Evolutionary conservation across 192 early-diverging fungal species (phyloP).

Genomic region (Backusella tarrabulga): DNA sequence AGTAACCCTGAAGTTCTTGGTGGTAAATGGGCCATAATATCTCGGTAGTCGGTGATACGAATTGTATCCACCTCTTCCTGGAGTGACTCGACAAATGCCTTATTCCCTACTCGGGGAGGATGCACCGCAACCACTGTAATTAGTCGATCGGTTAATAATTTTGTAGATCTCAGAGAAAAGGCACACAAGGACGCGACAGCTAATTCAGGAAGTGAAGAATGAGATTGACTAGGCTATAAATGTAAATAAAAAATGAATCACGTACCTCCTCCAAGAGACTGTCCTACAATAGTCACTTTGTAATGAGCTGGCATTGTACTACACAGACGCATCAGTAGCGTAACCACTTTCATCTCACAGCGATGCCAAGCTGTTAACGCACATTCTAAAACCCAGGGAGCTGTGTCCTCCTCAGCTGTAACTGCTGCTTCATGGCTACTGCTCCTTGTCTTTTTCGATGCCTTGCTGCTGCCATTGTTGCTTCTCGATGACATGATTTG

Average conservation of each 20-base stretch:
- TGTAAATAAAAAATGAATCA: neutral
- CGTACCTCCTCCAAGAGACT: slow-evolving; percentile 22
- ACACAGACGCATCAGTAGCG: slow-evolving; percentile 27
- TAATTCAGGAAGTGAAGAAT: slow-evolving; percentile 1
- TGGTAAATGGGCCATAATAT: slow-evolving; percentile 29
- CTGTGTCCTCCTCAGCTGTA: neutral
- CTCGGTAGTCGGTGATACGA: slow-evolving; percentile 18
- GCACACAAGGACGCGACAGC: slow-evolving; percentile 31
- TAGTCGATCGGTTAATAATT: slow-evolving; percentile 16
- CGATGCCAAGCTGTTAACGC: slow-evolving; percentile 26
- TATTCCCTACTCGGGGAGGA: slow-evolving; percentile 24
- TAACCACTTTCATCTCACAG: slow-evolving; percentile 29
- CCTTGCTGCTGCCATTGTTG: neutral
- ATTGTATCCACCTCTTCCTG: slow-evolving; percentile 12
- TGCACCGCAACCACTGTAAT: slow-evolving; percentile 17
- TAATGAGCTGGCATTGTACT: slow-evolving; percentile 19
- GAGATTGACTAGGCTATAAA: neutral
- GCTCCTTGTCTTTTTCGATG: neutral
- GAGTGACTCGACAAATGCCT: slow-evolving; percentile 12
- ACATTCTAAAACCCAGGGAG: slow-evolving; percentile 22
- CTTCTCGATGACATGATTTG: neutral
- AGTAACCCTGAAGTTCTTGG: slow-evolving; percentile 24
- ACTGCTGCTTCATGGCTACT: neutral
- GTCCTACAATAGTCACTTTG: slow-evolving; percentile 24
- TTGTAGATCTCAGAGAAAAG: slow-evolving; percentile 25